Base-by-base conservation (phyloP, 768 basidiomycete genomes). In the Tephrocybe rancida region DNA sequence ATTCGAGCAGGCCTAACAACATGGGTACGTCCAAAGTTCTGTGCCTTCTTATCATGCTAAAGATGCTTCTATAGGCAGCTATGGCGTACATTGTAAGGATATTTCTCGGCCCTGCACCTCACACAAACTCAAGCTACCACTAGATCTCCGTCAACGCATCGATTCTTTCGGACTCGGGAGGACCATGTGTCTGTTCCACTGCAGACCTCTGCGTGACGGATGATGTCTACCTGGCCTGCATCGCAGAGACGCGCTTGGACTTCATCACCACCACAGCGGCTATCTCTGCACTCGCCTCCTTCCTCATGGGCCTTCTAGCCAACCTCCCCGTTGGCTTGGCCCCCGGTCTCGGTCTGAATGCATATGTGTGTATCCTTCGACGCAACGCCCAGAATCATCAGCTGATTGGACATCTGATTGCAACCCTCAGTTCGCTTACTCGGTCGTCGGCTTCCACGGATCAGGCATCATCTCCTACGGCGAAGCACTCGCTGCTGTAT, bases 241-340 rank as follows among this genome's bases (percentile, higher is more conserved):
- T 85, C 0, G 74, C 73, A 58, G 84, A 83, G 24, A 75, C 92
- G 16, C 81, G 81, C 21, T 80, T 82, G 48, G 91, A 95, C 66
- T 81, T 94, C 54, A 92, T 94, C 63, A 92, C 88, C 5, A 80
- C 87, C 11, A 93, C 92, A 0, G 90, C 91, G 9, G 86, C 88
- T 50, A 80, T 92, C 54, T 77, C 88, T 3, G 83, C 88, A 0
- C 79, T 95, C 6, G 70, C 90, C 9, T 88, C 87, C 16, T 82
- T 87, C 66, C 79, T 92, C 54, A 92, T 95, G 90, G 92, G 92
- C 42, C 70, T 86, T 13, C 67, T 92, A 21, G 92, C 90, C 34
- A 95, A 95, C 65, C 74, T 95, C n/a, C 92, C 92, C 1, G 82
- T 95, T n/a, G 90, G 87, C 26, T 81, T 94, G 70, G 92, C 92